phyloP scores from a whole-genome alignment of 139 green algal species.

The Desmodesmus armatus region DNA sequence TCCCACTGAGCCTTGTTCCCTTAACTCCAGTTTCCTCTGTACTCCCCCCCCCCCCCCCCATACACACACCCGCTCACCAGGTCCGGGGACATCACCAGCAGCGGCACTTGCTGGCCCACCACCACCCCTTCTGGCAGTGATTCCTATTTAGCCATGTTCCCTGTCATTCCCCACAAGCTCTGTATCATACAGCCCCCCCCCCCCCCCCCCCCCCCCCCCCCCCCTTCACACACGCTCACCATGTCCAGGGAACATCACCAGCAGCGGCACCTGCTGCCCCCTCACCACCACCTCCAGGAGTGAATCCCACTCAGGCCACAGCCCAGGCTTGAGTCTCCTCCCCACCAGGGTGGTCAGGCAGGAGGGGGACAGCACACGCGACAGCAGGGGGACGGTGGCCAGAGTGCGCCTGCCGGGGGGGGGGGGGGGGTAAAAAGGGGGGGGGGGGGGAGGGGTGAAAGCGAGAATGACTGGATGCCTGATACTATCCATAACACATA shows the following conservation, averaged over 20 bases:
- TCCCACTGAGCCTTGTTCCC: background rate
- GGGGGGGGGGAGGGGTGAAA: background rate
- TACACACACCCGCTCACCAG: background rate
- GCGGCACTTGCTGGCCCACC: background rate
- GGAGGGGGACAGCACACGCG: background rate
- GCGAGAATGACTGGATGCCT: background rate
- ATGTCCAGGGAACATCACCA: constrained; percentile 19
- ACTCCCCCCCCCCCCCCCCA: too few species aligned
- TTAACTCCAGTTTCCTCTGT: too few species aligned
- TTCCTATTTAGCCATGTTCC: background rate
- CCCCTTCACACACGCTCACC: background rate
- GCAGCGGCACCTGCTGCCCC: background rate
- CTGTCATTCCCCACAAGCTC: too few species aligned
- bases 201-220: too few species aligned
- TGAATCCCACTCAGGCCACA: background rate
- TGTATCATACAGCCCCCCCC: too few species aligned
- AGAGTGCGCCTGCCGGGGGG: background rate
- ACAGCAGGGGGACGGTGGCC: constrained; percentile 27
- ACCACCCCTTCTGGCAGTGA: background rate
- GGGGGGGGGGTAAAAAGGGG: background rate
- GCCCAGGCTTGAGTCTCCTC: background rate
- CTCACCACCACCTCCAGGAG: background rate
- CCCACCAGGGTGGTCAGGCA: constrained; percentile 7
- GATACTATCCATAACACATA: background rate
- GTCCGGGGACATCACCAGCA: constrained; percentile 21